Base-by-base conservation (phyloP, 768 basidiomycete genomes). In the Lactarius pseudohatsudake region DNA sequence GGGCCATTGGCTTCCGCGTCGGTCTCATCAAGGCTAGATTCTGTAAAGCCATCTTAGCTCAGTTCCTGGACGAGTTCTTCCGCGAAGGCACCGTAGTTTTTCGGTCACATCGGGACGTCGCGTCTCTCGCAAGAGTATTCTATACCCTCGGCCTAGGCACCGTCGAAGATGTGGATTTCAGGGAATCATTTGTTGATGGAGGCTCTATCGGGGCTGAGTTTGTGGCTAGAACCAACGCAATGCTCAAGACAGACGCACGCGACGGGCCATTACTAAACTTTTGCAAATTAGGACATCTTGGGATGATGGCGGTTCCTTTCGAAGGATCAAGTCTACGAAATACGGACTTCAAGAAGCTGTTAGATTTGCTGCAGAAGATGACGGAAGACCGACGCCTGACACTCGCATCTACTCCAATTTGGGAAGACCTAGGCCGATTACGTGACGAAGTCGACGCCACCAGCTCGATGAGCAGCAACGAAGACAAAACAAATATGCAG, bases 21-120 rank as follows among this genome's bases (percentile, higher is more conserved):
- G 30, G 22, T 18, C 6, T 66, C 6, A 57, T 62, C 38, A 58
- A 40, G 3, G 55, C 57, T 6, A 45, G 50, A 26, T 53, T 50
- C 50, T 66, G 45, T 18, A 57, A 38, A 13, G 57, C 43, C 1
- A 10, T 62, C 34, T 15, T 66, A 4, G 8, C 47, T 1, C 65
- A 58, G 36, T 58, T 66, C 5, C 2, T 18, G 3, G 2, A 15
- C 2, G 61, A 62, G 5, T 4, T 62, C 26, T 0, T 30, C 0
- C 9, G 15, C 4, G 16, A 62, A 20, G 57, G 56, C 16, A 26
- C 56, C 3, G 9, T 62, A n/a, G 20, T 32, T 7, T 40, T 61
- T 30, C 60, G 32, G 11, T 62, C 65, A 3, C 38, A 45, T 43
- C 58, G 61, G 65, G 65, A 66, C 38, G 16, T 62, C 22, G 45